Conservation (phyloP, 2,329 filamentous ascomycete species). For the Fusarium avenaceum region DNA sequence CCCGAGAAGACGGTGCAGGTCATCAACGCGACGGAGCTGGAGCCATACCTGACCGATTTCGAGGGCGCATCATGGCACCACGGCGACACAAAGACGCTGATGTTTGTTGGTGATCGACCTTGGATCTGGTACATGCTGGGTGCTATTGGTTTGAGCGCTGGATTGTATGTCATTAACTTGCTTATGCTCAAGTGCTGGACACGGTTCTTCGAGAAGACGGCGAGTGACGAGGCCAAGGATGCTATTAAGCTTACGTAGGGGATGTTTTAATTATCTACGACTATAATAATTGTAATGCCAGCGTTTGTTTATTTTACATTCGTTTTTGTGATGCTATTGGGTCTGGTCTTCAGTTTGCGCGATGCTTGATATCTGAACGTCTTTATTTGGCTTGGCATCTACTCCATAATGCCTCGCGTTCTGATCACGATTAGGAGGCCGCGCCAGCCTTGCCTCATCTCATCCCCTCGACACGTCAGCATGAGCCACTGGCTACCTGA, state of each 20-base stretch:
- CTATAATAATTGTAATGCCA: conserved; percentile 30
- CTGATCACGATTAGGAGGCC: neutral
- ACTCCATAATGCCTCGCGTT: neutral
- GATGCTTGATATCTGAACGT: neutral
- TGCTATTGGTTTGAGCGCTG: conserved; percentile 41
- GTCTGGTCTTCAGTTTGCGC: neutral
- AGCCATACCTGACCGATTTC: conserved; percentile 55
- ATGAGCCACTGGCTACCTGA: neutral
- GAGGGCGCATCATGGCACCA: conserved; percentile 62
- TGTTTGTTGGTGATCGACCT: conserved; percentile 60
- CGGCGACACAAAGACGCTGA: conserved; percentile 61
- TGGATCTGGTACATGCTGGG: conserved; percentile 53
- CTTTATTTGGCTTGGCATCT: neutral
- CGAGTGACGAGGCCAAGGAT: conserved; percentile 34
- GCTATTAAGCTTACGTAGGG: conserved; percentile 41
- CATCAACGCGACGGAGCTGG: conserved; percentile 45
- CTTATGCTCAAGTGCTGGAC: conserved; percentile 29
- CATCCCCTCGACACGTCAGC: conserved; percentile 12
- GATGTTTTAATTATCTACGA: conserved; percentile 20
- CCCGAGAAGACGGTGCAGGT: conserved; percentile 49
- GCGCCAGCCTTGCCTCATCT: neutral
- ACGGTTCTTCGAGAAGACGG: conserved; percentile 24
- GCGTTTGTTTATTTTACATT: conserved; percentile 15
- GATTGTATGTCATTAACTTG: conserved; percentile 37
- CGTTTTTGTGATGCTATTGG: neutral